Evolutionary conservation across 208 protist genomes (phyloP), one percentile per base, ranked within the genome.

Genomic region (Endotrypanum monterogeii): DNA sequence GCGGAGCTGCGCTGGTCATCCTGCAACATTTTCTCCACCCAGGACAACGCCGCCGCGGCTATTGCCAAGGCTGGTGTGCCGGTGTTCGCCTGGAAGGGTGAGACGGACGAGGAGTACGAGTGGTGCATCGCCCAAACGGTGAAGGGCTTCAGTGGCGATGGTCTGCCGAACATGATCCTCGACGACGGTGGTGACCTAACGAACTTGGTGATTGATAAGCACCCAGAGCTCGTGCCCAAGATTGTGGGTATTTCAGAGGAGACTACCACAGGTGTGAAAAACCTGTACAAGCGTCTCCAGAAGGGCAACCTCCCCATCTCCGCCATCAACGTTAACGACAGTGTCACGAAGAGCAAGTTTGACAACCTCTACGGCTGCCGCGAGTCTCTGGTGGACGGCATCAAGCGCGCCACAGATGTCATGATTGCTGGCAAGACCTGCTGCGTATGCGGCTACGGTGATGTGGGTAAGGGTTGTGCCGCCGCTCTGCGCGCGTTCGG

Each of bases 11-110:
- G 98, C 72, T 99, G 98, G 97, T 92, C 84, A 67, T 98, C 94
- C 12, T 99, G 98, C 94, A 99, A 99, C 97, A 99, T 99, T 83
- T 99, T 99, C 97, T 99, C 98, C 54, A 99, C 99, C 46, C 98
- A 99, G 87, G 93, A 95, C 70, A 86, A 94, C 83, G 92, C 92
- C 62, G 90, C 92, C 16, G 88, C 92, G 30, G 92, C 92, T 28
- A 90, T 95, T 63, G 90, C 97, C 62, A 97, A 96, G 71, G 77
- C 89, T 44, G 98, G 98, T 71, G 89, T 99, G 41, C 89, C 96
- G 58, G 99, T 99, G 41, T 99, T 99, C 81, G 99, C 99, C 54
- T 99, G 98, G 98, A 99, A 99, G 90, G 99, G 98, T 55, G 98
- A 99, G 93, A 99, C 98, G 60, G 91, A 99, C 37, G 97, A 99